Evolutionary conservation across 2,329 filamentous ascomycete species (phyloP).

Genomic region (Pseudocercospora vitis): DNA sequence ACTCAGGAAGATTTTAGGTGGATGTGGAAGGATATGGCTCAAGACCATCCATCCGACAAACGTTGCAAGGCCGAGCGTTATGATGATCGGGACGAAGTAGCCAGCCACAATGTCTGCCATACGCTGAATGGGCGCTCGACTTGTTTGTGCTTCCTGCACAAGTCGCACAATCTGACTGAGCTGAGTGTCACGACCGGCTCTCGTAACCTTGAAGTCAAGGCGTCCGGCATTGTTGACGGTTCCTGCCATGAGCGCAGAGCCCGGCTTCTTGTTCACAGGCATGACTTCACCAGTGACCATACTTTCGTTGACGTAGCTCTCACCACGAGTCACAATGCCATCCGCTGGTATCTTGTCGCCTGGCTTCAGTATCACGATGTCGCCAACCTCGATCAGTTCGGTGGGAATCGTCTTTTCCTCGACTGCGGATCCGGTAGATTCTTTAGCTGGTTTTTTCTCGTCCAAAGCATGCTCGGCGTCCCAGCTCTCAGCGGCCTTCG

Average conservation of each 20-base stretch:
- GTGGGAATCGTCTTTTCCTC: conserved; percentile 88
- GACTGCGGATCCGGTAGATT: conserved; percentile 59
- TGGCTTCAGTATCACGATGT: conserved; percentile 87
- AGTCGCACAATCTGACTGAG: conserved; percentile 97
- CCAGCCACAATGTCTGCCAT: conserved; percentile 88
- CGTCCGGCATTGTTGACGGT: conserved; percentile 94
- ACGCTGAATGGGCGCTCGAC: conserved; percentile 87
- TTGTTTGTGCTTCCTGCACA: conserved; percentile 97
- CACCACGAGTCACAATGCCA: conserved; percentile 79
- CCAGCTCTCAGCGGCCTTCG: conserved; percentile 85
- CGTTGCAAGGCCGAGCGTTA: conserved; percentile 77
- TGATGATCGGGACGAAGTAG: conserved; percentile 89
- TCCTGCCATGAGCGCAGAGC: conserved; percentile 78
- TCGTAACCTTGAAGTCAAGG: conserved; percentile 86
- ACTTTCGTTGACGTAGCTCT: conserved; percentile 93
- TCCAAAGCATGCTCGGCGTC: conserved; percentile 51
- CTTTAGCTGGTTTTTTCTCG: conserved; percentile 39
- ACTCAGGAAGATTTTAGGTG: conserved; percentile 83
- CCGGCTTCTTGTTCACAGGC: conserved; percentile 86
- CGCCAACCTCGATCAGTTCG: conserved; percentile 88
- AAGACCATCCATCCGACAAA: conserved; percentile 94
- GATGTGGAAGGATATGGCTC: conserved; percentile 77
- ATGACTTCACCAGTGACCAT: conserved; percentile 99
- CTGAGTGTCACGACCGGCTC: conserved; percentile 91
- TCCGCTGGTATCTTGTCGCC: conserved; percentile 97